Base-by-base conservation (phyloP, 345 rosid species). In the Kernera saxatilis region DNA sequence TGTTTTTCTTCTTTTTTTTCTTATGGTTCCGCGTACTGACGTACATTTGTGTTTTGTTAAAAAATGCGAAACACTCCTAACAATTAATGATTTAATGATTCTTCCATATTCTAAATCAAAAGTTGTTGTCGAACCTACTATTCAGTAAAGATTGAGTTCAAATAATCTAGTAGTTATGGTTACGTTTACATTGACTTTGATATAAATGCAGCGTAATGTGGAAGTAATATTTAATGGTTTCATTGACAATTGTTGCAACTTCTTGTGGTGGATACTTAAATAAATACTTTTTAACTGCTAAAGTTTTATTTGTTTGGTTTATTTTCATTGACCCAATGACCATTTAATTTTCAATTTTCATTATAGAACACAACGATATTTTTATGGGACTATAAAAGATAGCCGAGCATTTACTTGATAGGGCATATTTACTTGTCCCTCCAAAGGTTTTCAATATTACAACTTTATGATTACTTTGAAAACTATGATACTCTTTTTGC, bases 201-300 rank as follows among this genome's bases (percentile, higher is more conserved):
- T 8, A 36, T 25, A 3, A 59, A 59, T 70, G 39, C 74, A 22
- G 60, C 59, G 67, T 59, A 59, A 70, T 37, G 22, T 37, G 40
- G 1, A 48, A 27, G 67, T 59, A 8, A 43, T 37, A 60, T 60
- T 49, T 49, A 49, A 36, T 59, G 60, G 36, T 36, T 13, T 59
- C 74, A 37, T 70, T 70, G 74, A 70, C 67, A 37, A 37, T 36
- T 46, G 30, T 41, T 36, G 37, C 21, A 12, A 35, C 17, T 46
- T 49, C 23, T 26, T 39, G 23, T 26, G 48, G 48, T 69, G 56
- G 18, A 33, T 44, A 25, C 36, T 22, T 14, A 17, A 33, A 41
- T n/a, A n/a, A n/a, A n/a, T n/a, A n/a, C 7, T 8, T 17, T 11
- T 19, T 22, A 8, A 8, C 50, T 32, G 40, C 49, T 19, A 6